Evolutionary conservation across 2,329 filamentous ascomycete genomes (phyloP).

Genomic region (Fusarium sp.): DNA sequence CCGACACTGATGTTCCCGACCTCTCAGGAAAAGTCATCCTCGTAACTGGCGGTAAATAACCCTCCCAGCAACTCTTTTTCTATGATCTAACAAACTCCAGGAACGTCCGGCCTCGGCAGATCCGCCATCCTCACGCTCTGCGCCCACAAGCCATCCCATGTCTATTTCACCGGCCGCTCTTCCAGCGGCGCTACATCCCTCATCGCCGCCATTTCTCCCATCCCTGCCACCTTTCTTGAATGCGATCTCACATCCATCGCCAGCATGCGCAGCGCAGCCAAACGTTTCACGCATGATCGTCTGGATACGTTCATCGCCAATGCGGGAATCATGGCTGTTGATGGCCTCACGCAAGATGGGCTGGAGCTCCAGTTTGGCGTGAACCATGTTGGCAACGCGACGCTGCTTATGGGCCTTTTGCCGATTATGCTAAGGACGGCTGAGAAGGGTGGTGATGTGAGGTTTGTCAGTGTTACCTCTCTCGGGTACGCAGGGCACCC

Average conservation of each 20-base stretch:
- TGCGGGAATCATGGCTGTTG: slow-evolving; percentile 53
- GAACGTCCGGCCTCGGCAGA: slow-evolving; percentile 52
- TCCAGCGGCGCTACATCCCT: slow-evolving; percentile 59
- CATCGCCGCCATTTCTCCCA: slow-evolving; percentile 52
- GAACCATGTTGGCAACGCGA: slow-evolving; percentile 52
- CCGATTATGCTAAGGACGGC: slow-evolving; percentile 44
- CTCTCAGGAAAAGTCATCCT: slow-evolving; percentile 63
- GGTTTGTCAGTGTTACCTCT: slow-evolving; percentile 48
- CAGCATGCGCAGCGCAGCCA: slow-evolving; percentile 60
- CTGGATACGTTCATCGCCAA: slow-evolving; percentile 57
- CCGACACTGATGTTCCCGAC: slow-evolving; percentile 59
- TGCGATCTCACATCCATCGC: slow-evolving; percentile 64
- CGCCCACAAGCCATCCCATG: slow-evolving; percentile 61
- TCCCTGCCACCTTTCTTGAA: slow-evolving; percentile 52
- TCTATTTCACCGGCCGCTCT: slow-evolving; percentile 67
- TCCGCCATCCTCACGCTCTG: slow-evolving; percentile 47
- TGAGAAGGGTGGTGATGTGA: slow-evolving; percentile 30
- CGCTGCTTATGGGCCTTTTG: slow-evolving; percentile 53
- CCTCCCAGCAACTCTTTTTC: neutral
- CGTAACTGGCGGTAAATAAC: slow-evolving; percentile 61
- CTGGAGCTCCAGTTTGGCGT: slow-evolving; percentile 54
- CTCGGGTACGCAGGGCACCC: slow-evolving; percentile 47
- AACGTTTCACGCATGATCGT: slow-evolving; percentile 56
- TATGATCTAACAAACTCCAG: slow-evolving; percentile 39
- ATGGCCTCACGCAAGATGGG: slow-evolving; percentile 50